Percentiles rank a stretch among this genome's conserved stretches.
These are phyloP conservation scores for Penicillium corylophilum DNA, from an alignment of 2,329 filamentous ascomycete species.

Conservation along the genomic window DNA sequence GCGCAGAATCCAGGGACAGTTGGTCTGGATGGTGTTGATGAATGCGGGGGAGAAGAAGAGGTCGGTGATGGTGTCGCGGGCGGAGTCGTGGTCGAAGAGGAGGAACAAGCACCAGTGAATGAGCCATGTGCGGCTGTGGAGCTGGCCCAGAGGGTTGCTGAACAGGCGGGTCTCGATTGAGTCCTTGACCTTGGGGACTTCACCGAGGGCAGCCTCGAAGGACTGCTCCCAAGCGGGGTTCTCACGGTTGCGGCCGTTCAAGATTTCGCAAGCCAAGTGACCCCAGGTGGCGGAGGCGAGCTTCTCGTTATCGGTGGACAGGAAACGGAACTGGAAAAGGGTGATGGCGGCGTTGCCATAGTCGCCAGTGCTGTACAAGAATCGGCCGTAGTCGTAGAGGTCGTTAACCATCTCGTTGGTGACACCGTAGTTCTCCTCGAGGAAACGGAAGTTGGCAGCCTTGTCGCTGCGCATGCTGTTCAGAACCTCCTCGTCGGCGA, in stretches of 20 bases:
- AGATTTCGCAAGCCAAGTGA: constrained; percentile 93
- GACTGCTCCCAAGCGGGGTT: neutral
- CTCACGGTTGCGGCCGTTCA: constrained; percentile 66
- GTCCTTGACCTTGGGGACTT: constrained; percentile 86
- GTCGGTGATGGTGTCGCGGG: constrained; percentile 87
- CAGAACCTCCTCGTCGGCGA: constrained; percentile 86
- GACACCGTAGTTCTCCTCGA: constrained; percentile 95
- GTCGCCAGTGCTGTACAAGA: constrained; percentile 96
- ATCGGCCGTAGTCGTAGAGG: constrained; percentile 92
- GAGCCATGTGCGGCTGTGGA: constrained; percentile 94
- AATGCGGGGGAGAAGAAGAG: constrained; percentile 95
- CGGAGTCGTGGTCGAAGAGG: constrained; percentile 94
- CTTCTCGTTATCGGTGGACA: constrained; percentile 98
- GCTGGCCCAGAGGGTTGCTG: constrained; percentile 92
- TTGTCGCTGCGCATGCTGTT: constrained; percentile 92
- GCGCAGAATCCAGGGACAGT: constrained; percentile 92
- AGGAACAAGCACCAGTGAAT: constrained; percentile 99
- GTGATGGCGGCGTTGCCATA: constrained; percentile 88
- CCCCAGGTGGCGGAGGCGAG: constrained; percentile 95
- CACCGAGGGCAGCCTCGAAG: constrained; percentile 91
- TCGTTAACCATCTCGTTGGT: constrained; percentile 94
- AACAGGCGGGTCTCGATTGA: constrained; percentile 91
- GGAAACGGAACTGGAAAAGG: constrained; percentile 95
- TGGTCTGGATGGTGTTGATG: constrained; percentile 99
- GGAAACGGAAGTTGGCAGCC: constrained; percentile 95